Evolutionary conservation across 441 rosid species (phyloP).

Genomic region (Erysimum pusillum): DNA sequence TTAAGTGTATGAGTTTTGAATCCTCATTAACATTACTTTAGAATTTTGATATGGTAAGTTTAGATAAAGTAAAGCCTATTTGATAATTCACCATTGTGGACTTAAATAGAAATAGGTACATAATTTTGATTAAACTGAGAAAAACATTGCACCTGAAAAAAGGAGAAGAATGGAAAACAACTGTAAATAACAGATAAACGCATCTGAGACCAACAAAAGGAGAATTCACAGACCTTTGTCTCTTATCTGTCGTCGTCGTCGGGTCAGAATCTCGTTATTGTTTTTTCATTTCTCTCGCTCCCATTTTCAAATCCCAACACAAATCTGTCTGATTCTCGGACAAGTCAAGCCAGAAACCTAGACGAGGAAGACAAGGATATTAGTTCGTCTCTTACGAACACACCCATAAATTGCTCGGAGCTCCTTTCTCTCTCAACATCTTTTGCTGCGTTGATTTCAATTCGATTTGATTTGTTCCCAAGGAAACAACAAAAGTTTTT

Average conservation of each 20-base stretch:
- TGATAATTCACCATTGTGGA: not conserved
- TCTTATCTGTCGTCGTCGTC: conserved; percentile 21
- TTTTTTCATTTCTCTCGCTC: not conserved
- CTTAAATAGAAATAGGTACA: not conserved
- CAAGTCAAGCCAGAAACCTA: conserved; percentile 24
- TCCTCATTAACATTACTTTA: too few relatives aligned
- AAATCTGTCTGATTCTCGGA: conserved; percentile 27
- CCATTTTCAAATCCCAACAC: conserved; percentile 4
- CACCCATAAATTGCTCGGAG: not conserved
- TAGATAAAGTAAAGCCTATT: too few relatives aligned
- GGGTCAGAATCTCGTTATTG: conserved; percentile 24
- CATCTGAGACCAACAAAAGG: conserved; percentile 44
- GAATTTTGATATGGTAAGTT: not conserved
- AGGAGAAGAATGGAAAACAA: conserved; percentile 1
- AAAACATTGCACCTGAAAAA: not conserved
- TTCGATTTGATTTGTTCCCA: not conserved
- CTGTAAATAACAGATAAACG: conserved; percentile 43
- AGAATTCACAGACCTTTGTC: conserved; percentile 26
- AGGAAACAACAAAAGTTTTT: not conserved
- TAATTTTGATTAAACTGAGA: not conserved
- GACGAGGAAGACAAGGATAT: conserved; percentile 7
- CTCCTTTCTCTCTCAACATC: conserved; percentile 15
- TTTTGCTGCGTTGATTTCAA: not conserved
- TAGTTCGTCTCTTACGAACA: conserved; percentile 11
- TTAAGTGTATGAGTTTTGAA: not conserved